Evolutionary conservation across 768 basidiomycete species (phyloP), one percentile per base, ranked within the genome.

Genomic region (Lentinula edodes): DNA sequence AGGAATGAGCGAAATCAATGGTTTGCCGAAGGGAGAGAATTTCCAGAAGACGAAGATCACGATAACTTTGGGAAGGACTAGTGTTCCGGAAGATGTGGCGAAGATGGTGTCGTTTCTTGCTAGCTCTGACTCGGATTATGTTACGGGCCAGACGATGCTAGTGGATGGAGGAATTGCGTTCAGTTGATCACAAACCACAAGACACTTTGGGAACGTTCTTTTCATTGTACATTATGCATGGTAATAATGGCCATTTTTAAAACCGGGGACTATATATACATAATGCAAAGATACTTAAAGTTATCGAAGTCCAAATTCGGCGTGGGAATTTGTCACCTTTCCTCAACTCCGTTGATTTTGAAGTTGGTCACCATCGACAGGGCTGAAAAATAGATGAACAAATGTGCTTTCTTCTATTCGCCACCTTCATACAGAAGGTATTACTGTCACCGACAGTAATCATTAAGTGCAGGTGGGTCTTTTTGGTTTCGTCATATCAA

Each of bases 21-120:
- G 62, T 7, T 32, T 63, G 12, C 39, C 57, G 8, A 60, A 46
- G 20, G 58, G 51, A 28, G 58, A 60, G 52, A 60, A 63, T 28
- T 54, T 63, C 35, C 16, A 60, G 51, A 53, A 52, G 16, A 38
- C 52, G 32, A 58, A 36, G 45, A 32, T 9, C 1, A 6, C 16
- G 10, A 63, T 63, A 28, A 16, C 62, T 35, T 35, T 71, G 18
- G 64, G 66, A 52, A 43, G 66, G 0, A 20, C 61, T 0, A 65
- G 65, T 23, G 61, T 65, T 7, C 66, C 70, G 0, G 66, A 71
- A 42, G 63, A 73, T 35, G 39, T 73, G 3, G 67, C 72, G 36
- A 62, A 66, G 5, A 41, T 67, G 16, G 71, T 73, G 4, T 71
- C 68, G 16, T 72, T 63, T 20, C 66, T 72, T 6, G 63, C 68